Evolutionary conservation across 192 early-diverging fungal genomes (phyloP), one percentile per base, ranked within the genome.

Genomic region (Umbelopsis sp.): DNA sequence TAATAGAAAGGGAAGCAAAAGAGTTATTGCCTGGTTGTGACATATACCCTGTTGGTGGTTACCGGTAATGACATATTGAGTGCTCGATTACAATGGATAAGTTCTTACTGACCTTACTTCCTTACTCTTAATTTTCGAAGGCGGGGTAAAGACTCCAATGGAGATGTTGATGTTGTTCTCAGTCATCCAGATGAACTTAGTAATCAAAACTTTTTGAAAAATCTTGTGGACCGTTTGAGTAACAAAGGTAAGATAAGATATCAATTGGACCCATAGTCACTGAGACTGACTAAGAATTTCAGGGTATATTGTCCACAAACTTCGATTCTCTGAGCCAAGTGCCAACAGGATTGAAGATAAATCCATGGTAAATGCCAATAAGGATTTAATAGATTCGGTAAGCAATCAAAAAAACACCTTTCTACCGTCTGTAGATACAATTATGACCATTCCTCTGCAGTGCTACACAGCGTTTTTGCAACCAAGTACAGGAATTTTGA

Each of bases 401-500:
- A 62, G 17, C 34, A 11, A 41, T 41, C 38, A 6, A 41, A n/a
- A n/a, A n/a, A 41, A 11, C 38, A 5, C 8, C 8, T 41, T 41
- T 5, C 1, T 11, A 11, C 8, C 38, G 12, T 11, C 38, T 41
- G 38, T 41, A 6, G 38, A 41, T 11, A 11, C 38, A 41, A 41
- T 41, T 6, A 11, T 41, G 8, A 56, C 31, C n/a, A 44, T 22
- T 22, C 5, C 1, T 24, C 0, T 25, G 24, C 67, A 74, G 70
- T 80, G 78, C 34, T 72, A 75, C 72, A 53, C 50, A 53, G 74
- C 74, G 5, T 80, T 80, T 68, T 49, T 68, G 8, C 78, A 80
- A 24, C 78, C 74, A 24, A 73, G 71, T 20, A 50, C 69, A 11
- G 20, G 52, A 44, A 65, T 80, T n/a, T 22, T 38, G 25, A 51